phyloP scores from a whole-genome alignment of 129 eudicot genomes.

The Helianthus tuberosus region DNA sequence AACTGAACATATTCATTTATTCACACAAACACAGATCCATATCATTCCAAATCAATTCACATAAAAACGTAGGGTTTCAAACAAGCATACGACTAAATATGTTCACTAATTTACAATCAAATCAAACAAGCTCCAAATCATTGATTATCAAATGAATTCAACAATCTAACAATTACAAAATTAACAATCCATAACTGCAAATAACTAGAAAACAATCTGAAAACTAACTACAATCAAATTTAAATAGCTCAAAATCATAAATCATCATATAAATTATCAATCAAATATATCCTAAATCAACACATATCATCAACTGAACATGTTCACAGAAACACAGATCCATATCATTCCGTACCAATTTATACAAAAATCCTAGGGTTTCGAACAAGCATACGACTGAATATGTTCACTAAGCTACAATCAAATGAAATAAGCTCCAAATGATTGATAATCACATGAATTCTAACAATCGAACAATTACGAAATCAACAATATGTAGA shows the following conservation, averaged over 20 bases:
- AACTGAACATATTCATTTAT: too few relatives aligned
- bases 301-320: background rate
- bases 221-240: too few relatives aligned
- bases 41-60: background rate
- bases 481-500: background rate
- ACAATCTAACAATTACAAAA: background rate
- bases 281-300: background rate
- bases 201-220: background rate
- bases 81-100: background rate
- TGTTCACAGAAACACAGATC: too few relatives aligned
- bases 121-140: background rate
- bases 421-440: background rate
- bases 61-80: background rate
- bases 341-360: background rate
- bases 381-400: background rate
- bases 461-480: background rate
- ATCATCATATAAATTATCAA: background rate
- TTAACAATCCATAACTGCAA: background rate
- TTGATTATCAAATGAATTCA: background rate
- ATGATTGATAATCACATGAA: background rate
- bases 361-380: background rate
- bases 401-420: background rate
- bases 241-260: background rate
- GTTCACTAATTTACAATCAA: background rate
- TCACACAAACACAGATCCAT: background rate